Percentiles rank a stretch among this genome's conserved stretches.
Evolutionary conservation across 2,329 filamentous ascomycete genomes (phyloP).

Genomic region (Stagonosporopsis rhizophila): DNA sequence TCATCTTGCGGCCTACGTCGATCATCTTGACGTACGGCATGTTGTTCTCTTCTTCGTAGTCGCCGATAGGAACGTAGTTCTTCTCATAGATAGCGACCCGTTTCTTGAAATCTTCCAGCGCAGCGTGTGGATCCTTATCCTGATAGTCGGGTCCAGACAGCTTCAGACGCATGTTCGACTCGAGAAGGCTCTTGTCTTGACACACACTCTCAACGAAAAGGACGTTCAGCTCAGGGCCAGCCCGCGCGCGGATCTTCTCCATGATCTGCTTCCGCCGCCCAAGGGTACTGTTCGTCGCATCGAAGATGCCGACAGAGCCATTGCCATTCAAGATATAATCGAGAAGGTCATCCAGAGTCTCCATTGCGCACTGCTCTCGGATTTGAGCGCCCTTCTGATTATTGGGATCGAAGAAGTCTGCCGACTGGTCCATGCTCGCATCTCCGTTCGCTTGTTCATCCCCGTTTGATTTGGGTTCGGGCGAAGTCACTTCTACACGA

Average conservation of each 20-base stretch:
- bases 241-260: constrained; percentile 79
- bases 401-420: constrained; percentile 90
- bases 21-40: constrained; percentile 98
- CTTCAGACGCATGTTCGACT: constrained; percentile 97
- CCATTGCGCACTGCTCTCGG: constrained; percentile 89
- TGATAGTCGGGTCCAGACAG: constrained; percentile 95
- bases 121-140: constrained; percentile 85
- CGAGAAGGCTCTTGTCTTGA: constrained; percentile 80
- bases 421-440: constrained; percentile 81
- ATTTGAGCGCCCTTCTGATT: constrained; percentile 83
- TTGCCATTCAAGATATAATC: constrained; percentile 84
- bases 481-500: constrained; percentile 46
- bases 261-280: constrained; percentile 84
- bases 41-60: constrained; percentile 87
- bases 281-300: constrained; percentile 96
- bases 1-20: constrained; percentile 92
- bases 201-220: constrained; percentile 96
- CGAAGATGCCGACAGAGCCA: constrained; percentile 91
- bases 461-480: constrained; percentile 33
- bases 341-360: constrained; percentile 89
- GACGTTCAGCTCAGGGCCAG: constrained; percentile 85
- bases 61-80: constrained; percentile 87
- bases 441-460: constrained; percentile 43
- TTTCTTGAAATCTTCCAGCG: constrained; percentile 89
- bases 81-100: constrained; percentile 93